A percentile compares a stretch with the other conserved stretches of the same genome.
Evolutionary conservation across 805 yeast genomes (phyloP).

Genomic region (Yamadazyma laniorum): DNA sequence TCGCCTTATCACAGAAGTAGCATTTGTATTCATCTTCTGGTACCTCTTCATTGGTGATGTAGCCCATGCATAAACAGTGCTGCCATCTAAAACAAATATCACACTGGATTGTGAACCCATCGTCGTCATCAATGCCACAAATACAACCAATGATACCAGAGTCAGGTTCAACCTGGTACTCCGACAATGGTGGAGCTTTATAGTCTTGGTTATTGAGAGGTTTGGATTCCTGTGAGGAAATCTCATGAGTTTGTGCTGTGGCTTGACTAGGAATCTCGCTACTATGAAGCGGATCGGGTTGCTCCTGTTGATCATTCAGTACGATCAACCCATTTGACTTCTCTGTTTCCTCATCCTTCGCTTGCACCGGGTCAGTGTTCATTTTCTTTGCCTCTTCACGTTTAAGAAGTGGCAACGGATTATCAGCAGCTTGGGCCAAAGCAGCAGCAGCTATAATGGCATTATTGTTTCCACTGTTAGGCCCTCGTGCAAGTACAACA

Average conservation of each 20-base stretch:
- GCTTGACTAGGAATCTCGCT: neutral
- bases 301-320: neutral
- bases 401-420: constrained; percentile 55
- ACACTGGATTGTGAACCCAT: constrained; percentile 93
- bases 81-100: constrained; percentile 93
- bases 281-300: neutral
- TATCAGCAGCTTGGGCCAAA: constrained; percentile 75
- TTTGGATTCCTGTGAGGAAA: neutral
- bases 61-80: constrained; percentile 88
- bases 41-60: constrained; percentile 64
- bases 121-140: constrained; percentile 83
- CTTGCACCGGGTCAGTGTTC: constrained; percentile 4
- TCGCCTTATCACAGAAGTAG: constrained; percentile 60
- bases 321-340: neutral
- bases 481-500: constrained; percentile 39
- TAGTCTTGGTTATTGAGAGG: neutral
- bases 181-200: constrained; percentile 32
- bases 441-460: constrained; percentile 83
- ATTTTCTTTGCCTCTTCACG: constrained; percentile 10
- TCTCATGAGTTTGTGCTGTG: neutral
- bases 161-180: constrained; percentile 73
- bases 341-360: neutral
- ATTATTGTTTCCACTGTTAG: constrained; percentile 38
- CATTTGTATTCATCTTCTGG: constrained; percentile 80
- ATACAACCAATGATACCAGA: constrained; percentile 86